Evolutionary conservation across 305 asterid genomes (phyloP).

Genomic region (Fraxinus dipetala): DNA sequence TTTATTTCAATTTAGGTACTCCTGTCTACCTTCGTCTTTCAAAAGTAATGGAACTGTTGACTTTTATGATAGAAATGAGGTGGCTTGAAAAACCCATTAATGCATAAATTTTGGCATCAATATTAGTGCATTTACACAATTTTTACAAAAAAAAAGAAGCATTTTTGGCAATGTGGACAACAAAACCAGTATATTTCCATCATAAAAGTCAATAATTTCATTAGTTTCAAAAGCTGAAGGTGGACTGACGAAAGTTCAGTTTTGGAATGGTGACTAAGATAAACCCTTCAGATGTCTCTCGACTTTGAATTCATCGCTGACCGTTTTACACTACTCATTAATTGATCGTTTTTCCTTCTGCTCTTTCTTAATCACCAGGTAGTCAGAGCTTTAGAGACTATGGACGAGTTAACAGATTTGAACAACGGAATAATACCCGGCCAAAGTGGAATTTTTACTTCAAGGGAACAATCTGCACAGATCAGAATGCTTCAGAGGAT

Average conservation of each 20-base stretch:
- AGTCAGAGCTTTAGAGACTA: slow-evolving; percentile 71
- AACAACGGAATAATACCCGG: slow-evolving; percentile 82
- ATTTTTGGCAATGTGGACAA: not conserved
- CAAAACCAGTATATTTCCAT: not conserved
- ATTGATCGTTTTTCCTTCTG: not conserved
- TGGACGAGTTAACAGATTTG: slow-evolving; percentile 68
- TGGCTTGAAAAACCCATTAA: not conserved
- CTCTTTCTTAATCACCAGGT: slow-evolving; percentile 35
- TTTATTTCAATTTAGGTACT: not conserved
- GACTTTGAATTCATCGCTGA: not conserved
- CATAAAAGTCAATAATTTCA: not conserved
- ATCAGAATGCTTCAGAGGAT: slow-evolving; percentile 77
- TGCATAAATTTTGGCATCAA: not conserved
- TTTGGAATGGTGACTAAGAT: not conserved
- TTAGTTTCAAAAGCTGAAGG: not conserved
- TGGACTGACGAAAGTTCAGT: not conserved
- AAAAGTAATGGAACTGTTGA: not conserved
- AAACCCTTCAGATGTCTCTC: not conserved
- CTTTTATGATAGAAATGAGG: not conserved
- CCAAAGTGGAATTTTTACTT: slow-evolving; percentile 64
- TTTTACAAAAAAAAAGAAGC: not conserved
- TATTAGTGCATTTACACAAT: not conserved
- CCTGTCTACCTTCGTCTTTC: not conserved
- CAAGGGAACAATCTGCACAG: slow-evolving; percentile 87
- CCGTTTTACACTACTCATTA: not conserved